phyloP scores from a whole-genome alignment of 192 early-diverging fungal species.

The Coemansia sp. region DNA sequence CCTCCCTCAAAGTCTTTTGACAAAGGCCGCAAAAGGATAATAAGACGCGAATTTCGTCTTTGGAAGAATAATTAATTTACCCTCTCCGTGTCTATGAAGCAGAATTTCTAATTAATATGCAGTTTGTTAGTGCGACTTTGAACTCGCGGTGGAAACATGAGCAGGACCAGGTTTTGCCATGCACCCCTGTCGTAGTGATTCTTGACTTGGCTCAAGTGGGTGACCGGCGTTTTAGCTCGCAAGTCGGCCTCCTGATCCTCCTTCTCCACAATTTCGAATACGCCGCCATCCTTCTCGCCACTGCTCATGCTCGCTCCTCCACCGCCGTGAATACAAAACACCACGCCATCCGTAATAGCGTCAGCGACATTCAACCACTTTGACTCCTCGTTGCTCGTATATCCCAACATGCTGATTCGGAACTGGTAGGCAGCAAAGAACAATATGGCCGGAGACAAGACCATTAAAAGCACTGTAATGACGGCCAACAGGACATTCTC shows the following conservation, averaged over 20 bases:
- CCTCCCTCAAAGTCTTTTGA: too few relatives aligned
- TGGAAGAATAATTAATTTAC: not conserved
- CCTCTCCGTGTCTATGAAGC: not conserved
- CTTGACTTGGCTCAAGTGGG: conserved; percentile 30
- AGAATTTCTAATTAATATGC: not conserved
- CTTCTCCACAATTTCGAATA: conserved; percentile 34
- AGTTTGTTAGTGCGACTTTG: not conserved
- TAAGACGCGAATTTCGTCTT: not conserved
- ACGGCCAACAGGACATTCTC: conserved; percentile 25
- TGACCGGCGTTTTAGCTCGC: conserved; percentile 23
- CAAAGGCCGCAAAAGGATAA: too few relatives aligned
- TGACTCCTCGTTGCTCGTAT: conserved; percentile 49
- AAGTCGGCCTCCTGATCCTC: conserved; percentile 37
- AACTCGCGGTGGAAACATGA: conserved; percentile 18
- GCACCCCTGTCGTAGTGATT: conserved; percentile 46
- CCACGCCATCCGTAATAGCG: conserved; percentile 41
- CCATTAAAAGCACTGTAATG: conserved; percentile 29
- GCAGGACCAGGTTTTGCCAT: conserved; percentile 35
- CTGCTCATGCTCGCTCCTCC: conserved; percentile 2
- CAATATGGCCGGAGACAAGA: conserved; percentile 39
- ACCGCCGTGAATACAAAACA: conserved; percentile 24
- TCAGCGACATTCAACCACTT: conserved; percentile 49
- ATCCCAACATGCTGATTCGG: conserved; percentile 43
- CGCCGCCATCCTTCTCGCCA: not conserved
- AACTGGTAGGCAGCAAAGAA: conserved; percentile 43